A percentile compares a stretch with the other conserved stretches of the same genome.
phyloP scores from a whole-genome alignment of 805 yeast species.

The Maudiozyma bulderi region DNA sequence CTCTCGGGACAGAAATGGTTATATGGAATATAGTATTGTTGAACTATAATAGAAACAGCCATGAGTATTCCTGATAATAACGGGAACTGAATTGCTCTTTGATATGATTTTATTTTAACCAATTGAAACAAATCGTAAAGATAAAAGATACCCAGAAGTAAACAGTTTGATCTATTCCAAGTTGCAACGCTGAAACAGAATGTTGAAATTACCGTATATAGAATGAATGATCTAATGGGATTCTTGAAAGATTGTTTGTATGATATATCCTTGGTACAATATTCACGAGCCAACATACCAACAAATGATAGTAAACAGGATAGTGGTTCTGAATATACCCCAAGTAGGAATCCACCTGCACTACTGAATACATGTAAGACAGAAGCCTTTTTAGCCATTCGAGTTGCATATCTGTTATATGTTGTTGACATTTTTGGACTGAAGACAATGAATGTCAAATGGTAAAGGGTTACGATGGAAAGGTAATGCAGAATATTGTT shows the following conservation, averaged over 20 bases:
- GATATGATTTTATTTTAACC: slow-evolving; percentile 7
- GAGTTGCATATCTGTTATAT: slow-evolving; percentile 7
- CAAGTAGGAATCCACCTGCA: slow-evolving; percentile 68
- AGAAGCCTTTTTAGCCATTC: slow-evolving; percentile 31
- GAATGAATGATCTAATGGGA: slow-evolving; percentile 9
- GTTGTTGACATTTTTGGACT: slow-evolving; percentile 3
- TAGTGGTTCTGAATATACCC: slow-evolving; percentile 68
- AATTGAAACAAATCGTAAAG: slow-evolving; percentile 42
- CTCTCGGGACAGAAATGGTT: slow-evolving; percentile 54
- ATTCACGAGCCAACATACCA: slow-evolving; percentile 46
- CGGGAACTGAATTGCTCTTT: slow-evolving; percentile 23
- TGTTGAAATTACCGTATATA: slow-evolving; percentile 17
- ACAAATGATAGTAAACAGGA: slow-evolving; percentile 51
- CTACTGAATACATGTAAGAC: slow-evolving; percentile 54
- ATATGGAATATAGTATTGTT: slow-evolving; percentile 47
- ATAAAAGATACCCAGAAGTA: slow-evolving; percentile 61
- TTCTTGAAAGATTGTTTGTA: background rate
- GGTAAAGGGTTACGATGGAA: slow-evolving; percentile 40
- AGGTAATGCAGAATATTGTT: slow-evolving; percentile 45
- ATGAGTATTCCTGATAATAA: slow-evolving; percentile 50
- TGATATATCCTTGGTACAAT: slow-evolving; percentile 10
- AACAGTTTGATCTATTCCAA: slow-evolving; percentile 65
- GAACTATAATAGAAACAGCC: slow-evolving; percentile 34
- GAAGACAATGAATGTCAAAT: slow-evolving; percentile 36
- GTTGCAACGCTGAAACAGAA: slow-evolving; percentile 45